A percentile compares a stretch with the other conserved stretches of the same genome.
These are phyloP conservation scores for Pythium grandisporangium DNA, from an alignment of 352 stramenopile species.

Conservation along the genomic window DNA sequence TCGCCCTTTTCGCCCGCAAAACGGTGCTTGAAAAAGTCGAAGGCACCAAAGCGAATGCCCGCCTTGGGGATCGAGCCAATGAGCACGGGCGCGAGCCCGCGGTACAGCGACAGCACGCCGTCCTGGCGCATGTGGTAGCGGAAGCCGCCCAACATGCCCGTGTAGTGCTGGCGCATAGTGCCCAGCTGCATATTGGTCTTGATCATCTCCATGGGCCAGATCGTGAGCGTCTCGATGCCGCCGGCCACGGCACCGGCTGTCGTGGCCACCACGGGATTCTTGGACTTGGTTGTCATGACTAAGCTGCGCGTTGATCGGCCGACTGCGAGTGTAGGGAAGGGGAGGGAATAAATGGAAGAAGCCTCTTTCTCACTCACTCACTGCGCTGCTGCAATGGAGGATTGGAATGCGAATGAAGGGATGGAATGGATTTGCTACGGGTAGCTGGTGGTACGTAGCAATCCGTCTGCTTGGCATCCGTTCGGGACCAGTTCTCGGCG, in stretches of 20 bases:
- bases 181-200: conserved; percentile 92
- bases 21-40: conserved; percentile 82
- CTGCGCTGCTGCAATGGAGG: too few relatives aligned
- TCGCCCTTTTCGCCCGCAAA: conserved; percentile 87
- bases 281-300: conserved; percentile 26
- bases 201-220: conserved; percentile 93
- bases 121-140: conserved; percentile 61
- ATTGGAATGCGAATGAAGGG: too few relatives aligned
- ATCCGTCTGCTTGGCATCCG: too few relatives aligned
- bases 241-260: conserved; percentile 81
- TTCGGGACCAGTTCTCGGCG: too few relatives aligned
- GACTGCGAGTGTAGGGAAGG: too few relatives aligned
- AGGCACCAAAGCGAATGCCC: conserved; percentile 94
- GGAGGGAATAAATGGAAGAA: too few relatives aligned
- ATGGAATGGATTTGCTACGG: too few relatives aligned
- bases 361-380: too few relatives aligned
- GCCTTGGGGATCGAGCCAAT: conserved; percentile 94
- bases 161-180: conserved; percentile 72
- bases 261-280: conserved; percentile 75
- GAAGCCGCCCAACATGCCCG: conserved; percentile 63
- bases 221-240: conserved; percentile 82
- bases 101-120: conserved; percentile 83
- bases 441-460: too few relatives aligned
- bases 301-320: too few relatives aligned
- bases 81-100: conserved; percentile 90